phyloP scores from a whole-genome alignment of 768 basidiomycete genomes.

The Mycena venus region DNA sequence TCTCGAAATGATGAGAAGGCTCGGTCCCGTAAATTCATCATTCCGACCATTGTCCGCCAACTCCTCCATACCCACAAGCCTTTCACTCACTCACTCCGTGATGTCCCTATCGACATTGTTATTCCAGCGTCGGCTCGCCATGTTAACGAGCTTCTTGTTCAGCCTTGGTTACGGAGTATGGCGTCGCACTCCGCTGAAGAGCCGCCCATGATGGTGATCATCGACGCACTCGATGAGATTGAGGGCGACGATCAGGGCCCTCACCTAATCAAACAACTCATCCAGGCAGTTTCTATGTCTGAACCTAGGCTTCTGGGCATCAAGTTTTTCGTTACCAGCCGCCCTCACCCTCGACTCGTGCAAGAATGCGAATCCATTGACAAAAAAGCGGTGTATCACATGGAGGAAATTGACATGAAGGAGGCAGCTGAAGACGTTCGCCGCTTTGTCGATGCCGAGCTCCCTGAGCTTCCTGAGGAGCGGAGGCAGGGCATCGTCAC shows the following conservation, averaged over 20 bases:
- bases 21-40: not conserved
- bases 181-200: not conserved
- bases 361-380: not conserved
- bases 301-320: not conserved
- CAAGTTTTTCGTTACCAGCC: conserved; percentile 10
- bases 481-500: not conserved
- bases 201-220: not conserved
- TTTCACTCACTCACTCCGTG: not conserved
- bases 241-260: not conserved
- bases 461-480: not conserved
- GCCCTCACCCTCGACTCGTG: not conserved
- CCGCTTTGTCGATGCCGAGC: not conserved
- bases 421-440: not conserved
- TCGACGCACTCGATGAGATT: not conserved
- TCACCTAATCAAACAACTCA: not conserved
- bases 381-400: not conserved
- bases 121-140: not conserved
- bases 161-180: not conserved
- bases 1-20: conserved; percentile 1
- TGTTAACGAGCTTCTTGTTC: not conserved
- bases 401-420: not conserved
- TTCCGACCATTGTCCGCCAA: conserved; percentile 7
- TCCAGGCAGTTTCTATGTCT: not conserved
- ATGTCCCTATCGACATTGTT: not conserved
- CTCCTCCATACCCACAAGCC: not conserved